Conservation (phyloP, 345 rosid genomes). For the Heritiera littoralis region DNA sequence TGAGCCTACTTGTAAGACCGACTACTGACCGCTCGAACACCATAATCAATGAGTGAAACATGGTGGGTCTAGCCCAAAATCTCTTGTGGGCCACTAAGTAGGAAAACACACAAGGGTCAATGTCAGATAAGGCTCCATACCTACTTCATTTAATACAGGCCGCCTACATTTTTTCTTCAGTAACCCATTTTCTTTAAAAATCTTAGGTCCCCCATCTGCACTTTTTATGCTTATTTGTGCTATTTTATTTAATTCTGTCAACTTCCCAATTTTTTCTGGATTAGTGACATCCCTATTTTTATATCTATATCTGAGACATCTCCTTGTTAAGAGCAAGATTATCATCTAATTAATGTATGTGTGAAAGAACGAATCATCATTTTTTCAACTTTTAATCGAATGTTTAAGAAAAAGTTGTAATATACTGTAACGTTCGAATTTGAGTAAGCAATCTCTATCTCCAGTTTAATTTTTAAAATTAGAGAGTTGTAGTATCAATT, state of each 20-base stretch:
- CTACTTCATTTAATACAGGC: constrained; percentile 23
- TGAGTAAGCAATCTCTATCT: too few species aligned
- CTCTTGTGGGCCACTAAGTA: neutral
- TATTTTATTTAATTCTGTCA: constrained; percentile 6
- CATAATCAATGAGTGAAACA: constrained; percentile 16
- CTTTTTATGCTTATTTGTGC: constrained; percentile 9
- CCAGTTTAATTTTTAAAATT: neutral
- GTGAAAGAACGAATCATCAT: neutral
- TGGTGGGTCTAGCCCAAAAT: constrained; percentile 17
- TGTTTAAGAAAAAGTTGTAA: too few species aligned
- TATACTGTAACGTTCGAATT: too few species aligned
- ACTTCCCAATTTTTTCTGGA: neutral
- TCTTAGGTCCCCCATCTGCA: neutral
- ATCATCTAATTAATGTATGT: neutral
- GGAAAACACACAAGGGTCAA: neutral
- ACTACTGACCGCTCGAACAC: constrained; percentile 8
- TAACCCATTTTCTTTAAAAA: constrained; percentile 2
- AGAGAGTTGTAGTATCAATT: neutral
- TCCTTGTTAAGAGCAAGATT: neutral
- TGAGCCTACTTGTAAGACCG: constrained; percentile 21
- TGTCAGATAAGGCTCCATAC: constrained; percentile 8
- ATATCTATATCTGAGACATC: neutral
- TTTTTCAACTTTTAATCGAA: neutral
- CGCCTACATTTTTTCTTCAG: neutral
- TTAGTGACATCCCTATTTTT: neutral